Percentiles rank a stretch among this genome's conserved stretches.
Evolutionary conservation across 2,329 filamentous ascomycete genomes (phyloP).

Genomic region (Botrytis sinoallii): DNA sequence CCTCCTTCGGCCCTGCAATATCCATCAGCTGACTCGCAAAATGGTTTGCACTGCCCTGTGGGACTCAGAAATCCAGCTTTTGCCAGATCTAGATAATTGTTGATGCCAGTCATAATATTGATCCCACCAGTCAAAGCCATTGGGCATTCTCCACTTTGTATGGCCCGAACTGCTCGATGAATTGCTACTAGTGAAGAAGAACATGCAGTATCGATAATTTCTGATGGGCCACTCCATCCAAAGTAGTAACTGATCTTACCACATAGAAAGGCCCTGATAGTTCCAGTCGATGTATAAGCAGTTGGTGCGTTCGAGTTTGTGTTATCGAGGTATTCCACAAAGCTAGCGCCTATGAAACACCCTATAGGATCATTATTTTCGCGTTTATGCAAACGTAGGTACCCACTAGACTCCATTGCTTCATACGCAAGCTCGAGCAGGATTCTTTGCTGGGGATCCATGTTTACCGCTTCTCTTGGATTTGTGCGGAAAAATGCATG

Average conservation of each 20-base stretch:
- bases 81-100: conserved; percentile 10
- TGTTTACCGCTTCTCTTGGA: conserved; percentile 20
- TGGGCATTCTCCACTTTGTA: conserved; percentile 20
- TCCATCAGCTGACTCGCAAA: conserved; percentile 48
- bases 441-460: conserved; percentile 21
- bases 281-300: conserved; percentile 34
- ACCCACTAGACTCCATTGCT: conserved; percentile 21
- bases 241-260: conserved; percentile 45
- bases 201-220: conserved; percentile 43
- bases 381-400: not conserved
- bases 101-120: conserved; percentile 10
- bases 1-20: conserved; percentile 53
- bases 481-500: conserved; percentile 23
- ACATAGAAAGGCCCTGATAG: conserved; percentile 36
- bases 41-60: conserved; percentile 37
- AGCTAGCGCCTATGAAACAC: conserved; percentile 22
- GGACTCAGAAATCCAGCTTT: conserved; percentile 14
- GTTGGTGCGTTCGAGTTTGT: conserved; percentile 13
- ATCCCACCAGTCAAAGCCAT: conserved; percentile 17
- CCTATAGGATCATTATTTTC: conserved; percentile 17
- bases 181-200: conserved; percentile 39
- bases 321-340: conserved; percentile 21
- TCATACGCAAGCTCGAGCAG: conserved; percentile 16
- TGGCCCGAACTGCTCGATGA: conserved; percentile 33
- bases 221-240: conserved; percentile 39